Evolutionary conservation across 1,284 basidiomycete genomes (phyloP).

Genomic region (Gymnopus androsaceus): DNA sequence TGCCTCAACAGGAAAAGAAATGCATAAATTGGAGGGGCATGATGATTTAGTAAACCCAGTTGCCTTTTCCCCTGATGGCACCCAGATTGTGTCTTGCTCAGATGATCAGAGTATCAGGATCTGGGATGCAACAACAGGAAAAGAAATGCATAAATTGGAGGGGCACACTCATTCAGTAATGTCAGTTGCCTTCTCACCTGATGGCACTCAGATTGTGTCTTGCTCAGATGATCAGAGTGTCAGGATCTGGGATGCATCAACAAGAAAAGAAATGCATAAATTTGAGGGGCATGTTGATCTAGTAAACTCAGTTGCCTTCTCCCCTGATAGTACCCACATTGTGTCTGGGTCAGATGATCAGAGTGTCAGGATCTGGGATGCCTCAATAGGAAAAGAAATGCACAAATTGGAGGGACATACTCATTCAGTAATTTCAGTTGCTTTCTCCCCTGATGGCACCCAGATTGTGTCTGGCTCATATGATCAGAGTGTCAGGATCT

Average conservation of each 20-base stretch:
- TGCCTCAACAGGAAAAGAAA: no score
- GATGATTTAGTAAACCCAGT: no score
- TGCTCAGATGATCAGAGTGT: not conserved
- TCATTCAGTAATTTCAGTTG: not conserved
- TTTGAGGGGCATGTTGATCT: not conserved
- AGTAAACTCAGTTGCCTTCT: slow-evolving; percentile 7
- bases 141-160: no score
- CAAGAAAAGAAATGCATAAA: not conserved
- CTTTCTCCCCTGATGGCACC: slow-evolving; percentile 5
- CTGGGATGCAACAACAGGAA: no score
- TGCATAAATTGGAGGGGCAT: no score
- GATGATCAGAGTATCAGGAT: no score
- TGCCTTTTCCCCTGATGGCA: no score
- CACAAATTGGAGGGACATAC: not conserved
- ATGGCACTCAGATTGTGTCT: not conserved
- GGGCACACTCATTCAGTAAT: no score
- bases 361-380: slow-evolving; percentile 5
- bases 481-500: slow-evolving; percentile 1
- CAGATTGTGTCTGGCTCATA: slow-evolving; percentile 4
- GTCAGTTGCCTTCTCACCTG: not conserved
- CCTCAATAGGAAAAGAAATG: not conserved
- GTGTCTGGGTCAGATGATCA: slow-evolving; percentile 7
- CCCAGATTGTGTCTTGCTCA: no score
- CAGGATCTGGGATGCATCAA: no score
- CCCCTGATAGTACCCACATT: not conserved